Conservation (phyloP, 345 rosid genomes). For the Sapria himalayana region DNA sequence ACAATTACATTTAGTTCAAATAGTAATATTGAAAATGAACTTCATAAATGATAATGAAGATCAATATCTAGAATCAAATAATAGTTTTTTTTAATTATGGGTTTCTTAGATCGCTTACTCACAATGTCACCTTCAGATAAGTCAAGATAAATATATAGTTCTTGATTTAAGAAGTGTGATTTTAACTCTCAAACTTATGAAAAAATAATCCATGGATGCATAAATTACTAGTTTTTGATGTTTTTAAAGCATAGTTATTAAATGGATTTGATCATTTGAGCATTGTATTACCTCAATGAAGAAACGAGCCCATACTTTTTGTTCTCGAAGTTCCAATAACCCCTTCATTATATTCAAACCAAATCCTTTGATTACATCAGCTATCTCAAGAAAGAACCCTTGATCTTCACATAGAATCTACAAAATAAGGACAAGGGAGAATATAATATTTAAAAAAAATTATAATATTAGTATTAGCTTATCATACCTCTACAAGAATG, state of each 20-base stretch:
- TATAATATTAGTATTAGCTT: not conserved
- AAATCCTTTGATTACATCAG: constrained; percentile 41
- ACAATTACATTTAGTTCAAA: too few relatives aligned
- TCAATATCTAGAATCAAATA: too few relatives aligned
- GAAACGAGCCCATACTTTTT: constrained; percentile 64
- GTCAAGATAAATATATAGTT: too few relatives aligned
- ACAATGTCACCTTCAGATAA: not conserved
- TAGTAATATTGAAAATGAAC: too few relatives aligned
- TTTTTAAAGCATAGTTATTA: not conserved
- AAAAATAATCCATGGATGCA: too few relatives aligned
- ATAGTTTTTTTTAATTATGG: too few relatives aligned
- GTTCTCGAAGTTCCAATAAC: constrained; percentile 38
- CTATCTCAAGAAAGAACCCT: constrained; percentile 69
- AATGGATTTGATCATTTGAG: not conserved
- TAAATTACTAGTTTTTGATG: too few relatives aligned
- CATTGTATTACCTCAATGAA: constrained; percentile 57
- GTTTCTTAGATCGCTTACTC: not conserved
- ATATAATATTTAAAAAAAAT: not conserved
- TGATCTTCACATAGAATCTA: constrained; percentile 74
- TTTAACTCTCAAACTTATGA: too few relatives aligned
- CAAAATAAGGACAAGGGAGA: constrained; percentile 1
- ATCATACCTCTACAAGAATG: constrained; percentile 66
- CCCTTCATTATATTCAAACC: constrained; percentile 73
- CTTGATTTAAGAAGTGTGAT: too few relatives aligned
- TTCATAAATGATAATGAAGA: too few relatives aligned